Percentiles rank a stretch among this genome's conserved stretches.
Conservation (phyloP, 495 filamentous ascomycete genomes). For the Penicillium nucicola region DNA sequence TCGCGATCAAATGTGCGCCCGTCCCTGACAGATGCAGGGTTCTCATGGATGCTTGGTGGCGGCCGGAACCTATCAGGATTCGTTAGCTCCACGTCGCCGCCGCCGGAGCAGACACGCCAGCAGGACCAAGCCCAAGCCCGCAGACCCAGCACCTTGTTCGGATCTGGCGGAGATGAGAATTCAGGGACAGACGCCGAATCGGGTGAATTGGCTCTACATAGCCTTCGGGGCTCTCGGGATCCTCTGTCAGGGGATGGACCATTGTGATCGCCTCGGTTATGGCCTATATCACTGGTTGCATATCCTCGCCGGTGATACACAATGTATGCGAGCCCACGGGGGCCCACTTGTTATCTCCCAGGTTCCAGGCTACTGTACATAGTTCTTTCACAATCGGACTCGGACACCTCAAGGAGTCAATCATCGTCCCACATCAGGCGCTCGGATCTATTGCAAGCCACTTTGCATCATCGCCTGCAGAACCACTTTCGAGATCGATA, state of each 20-base stretch:
- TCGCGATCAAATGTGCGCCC: slow-evolving; percentile 15
- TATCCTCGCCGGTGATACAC: background rate
- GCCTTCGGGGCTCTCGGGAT: slow-evolving; percentile 54
- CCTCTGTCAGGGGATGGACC: slow-evolving; percentile 16
- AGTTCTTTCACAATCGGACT: background rate
- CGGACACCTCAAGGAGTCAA: background rate
- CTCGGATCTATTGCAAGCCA: slow-evolving; percentile 9
- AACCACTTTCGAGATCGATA: background rate
- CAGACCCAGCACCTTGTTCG: slow-evolving; percentile 40
- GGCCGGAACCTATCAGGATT: slow-evolving; percentile 47
- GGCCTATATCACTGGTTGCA: background rate
- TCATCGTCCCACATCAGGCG: background rate
- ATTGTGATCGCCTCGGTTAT: background rate
- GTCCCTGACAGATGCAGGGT: slow-evolving; percentile 74
- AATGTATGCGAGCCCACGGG: background rate
- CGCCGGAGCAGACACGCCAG: slow-evolving; percentile 45
- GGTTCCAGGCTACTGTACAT: too few relatives aligned
- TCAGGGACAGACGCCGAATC: slow-evolving; percentile 26
- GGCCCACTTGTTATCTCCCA: slow-evolving; percentile 1
- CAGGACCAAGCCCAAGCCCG: slow-evolving; percentile 14
- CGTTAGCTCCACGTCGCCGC: slow-evolving; percentile 47
- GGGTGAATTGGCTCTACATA: slow-evolving; percentile 41
- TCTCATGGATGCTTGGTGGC: slow-evolving; percentile 91
- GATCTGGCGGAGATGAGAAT: slow-evolving; percentile 32
- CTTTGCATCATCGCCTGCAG: slow-evolving; percentile 5